A percentile compares a stretch with the other conserved stretches of the same genome.
Conservation (phyloP, 2,329 filamentous ascomycete genomes). For the Xylaria arbuscula region DNA sequence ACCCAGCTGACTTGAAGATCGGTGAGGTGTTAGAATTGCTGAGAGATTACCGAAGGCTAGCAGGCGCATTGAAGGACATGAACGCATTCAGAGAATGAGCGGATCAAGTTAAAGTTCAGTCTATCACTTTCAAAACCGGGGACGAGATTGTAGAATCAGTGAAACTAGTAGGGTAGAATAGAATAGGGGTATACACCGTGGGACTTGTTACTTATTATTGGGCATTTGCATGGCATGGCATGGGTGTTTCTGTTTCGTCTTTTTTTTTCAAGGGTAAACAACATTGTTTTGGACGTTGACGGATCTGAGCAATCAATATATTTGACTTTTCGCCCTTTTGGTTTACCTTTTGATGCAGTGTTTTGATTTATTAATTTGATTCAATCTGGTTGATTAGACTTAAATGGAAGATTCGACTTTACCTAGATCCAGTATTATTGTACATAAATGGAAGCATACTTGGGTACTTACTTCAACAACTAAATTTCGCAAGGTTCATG, state of each 20-base stretch:
- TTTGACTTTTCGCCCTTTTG: neutral
- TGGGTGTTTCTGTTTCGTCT: slow-evolving; percentile 28
- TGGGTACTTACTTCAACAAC: no score
- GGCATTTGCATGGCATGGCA: slow-evolving; percentile 41
- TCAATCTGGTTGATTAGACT: no score
- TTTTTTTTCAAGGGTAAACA: slow-evolving; percentile 27
- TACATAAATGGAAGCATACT: no score
- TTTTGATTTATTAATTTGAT: no score
- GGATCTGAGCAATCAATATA: slow-evolving; percentile 13
- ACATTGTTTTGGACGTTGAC: slow-evolving; percentile 8
- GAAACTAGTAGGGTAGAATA: neutral
- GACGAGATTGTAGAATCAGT: slow-evolving; percentile 5
- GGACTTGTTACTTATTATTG: slow-evolving; percentile 18
- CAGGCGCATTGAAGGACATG: slow-evolving; percentile 70
- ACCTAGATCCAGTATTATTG: neutral
- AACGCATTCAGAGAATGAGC: slow-evolving; percentile 65
- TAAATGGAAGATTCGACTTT: neutral
- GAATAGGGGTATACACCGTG: neutral
- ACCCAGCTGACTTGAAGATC: slow-evolving; percentile 75
- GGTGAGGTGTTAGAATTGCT: slow-evolving; percentile 79
- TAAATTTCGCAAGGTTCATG: no score
- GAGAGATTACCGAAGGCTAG: slow-evolving; percentile 79
- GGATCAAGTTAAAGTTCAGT: neutral
- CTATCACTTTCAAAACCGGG: neutral
- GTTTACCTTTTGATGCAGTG: no score